Percentiles rank a stretch among this genome's conserved stretches.
Conservation (phyloP, 2,329 filamentous ascomycete species). For the Fusarium sp. region DNA sequence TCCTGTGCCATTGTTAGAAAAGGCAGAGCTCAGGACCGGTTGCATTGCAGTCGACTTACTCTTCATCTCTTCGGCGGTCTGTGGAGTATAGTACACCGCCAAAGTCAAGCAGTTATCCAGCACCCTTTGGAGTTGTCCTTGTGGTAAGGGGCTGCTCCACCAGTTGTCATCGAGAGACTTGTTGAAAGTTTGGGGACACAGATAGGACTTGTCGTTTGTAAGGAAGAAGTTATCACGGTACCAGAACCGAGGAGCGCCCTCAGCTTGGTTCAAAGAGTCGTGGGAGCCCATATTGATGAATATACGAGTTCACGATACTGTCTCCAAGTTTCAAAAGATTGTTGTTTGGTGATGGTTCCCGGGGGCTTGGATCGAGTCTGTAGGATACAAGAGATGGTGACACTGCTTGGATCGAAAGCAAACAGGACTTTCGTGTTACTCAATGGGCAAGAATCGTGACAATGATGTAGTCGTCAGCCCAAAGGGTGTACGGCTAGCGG, state of each 20-base stretch:
- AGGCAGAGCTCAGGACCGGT: not conserved
- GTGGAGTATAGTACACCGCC: slow-evolving; percentile 63
- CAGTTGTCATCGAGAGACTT: slow-evolving; percentile 68
- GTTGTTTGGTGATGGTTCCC: not conserved
- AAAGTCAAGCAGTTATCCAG: slow-evolving; percentile 70
- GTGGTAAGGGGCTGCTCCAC: slow-evolving; percentile 68
- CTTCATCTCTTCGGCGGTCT: slow-evolving; percentile 55
- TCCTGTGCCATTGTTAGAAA: slow-evolving; percentile 40
- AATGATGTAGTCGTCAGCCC: slow-evolving; percentile 39
- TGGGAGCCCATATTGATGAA: slow-evolving; percentile 43
- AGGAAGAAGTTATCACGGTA: slow-evolving; percentile 67
- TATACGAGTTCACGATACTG: slow-evolving; percentile 17
- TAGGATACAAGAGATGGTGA: not conserved
- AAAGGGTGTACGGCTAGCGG: slow-evolving; percentile 41
- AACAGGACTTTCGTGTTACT: slow-evolving; percentile 2
- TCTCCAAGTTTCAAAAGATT: not conserved
- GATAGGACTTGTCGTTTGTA: slow-evolving; percentile 68
- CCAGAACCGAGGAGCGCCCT: slow-evolving; percentile 58
- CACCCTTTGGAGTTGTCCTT: slow-evolving; percentile 61
- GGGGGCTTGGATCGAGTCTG: not conserved
- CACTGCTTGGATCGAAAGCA: not conserved
- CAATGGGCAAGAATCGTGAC: slow-evolving; percentile 16
- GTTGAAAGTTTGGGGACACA: slow-evolving; percentile 67
- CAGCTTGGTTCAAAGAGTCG: slow-evolving; percentile 44
- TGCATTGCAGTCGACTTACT: slow-evolving; percentile 43